A percentile compares a stretch with the other conserved stretches of the same genome.
These are phyloP conservation scores for Grigorovia transvaalensis DNA, from an alignment of 805 yeast species.

Conservation along the genomic window DNA sequence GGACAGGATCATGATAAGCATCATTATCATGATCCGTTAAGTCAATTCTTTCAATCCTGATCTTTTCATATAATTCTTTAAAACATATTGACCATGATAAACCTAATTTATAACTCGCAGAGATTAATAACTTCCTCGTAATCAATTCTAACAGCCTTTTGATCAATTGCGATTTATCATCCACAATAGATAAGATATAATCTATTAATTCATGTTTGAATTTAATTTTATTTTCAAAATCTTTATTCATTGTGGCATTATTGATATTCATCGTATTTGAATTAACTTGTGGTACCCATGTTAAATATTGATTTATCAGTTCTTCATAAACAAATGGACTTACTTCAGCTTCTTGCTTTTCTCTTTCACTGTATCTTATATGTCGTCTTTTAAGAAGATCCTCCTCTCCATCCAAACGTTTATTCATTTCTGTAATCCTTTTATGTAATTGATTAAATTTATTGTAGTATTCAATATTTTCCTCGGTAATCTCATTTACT, in stretches of 20 bases:
- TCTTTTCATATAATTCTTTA: constrained; percentile 12
- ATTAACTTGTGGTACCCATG: constrained; percentile 20
- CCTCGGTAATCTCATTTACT: background rate
- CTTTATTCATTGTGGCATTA: background rate
- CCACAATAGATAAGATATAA: constrained; percentile 17
- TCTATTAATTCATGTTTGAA: constrained; percentile 15
- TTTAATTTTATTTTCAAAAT: background rate
- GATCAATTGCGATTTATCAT: constrained; percentile 18
- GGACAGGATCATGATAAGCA: background rate
- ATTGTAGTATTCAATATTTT: background rate
- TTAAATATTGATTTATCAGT: constrained; percentile 13
- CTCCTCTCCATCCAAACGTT: too few relatives aligned
- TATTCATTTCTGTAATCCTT: background rate
- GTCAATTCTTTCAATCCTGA: constrained; percentile 1
- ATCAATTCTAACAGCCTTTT: constrained; percentile 16
- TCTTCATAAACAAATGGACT: constrained; percentile 9
- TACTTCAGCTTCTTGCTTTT: background rate
- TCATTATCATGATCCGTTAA: background rate
- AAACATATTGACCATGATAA: constrained; percentile 20
- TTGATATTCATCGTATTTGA: constrained; percentile 3
- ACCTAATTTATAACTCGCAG: constrained; percentile 16
- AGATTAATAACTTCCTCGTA: constrained; percentile 14
- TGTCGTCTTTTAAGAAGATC: too few relatives aligned
- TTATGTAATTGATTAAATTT: background rate
- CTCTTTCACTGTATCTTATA: background rate